Conservation (phyloP, 1,139 yeast species). For the Insectozyma bohioensis region DNA sequence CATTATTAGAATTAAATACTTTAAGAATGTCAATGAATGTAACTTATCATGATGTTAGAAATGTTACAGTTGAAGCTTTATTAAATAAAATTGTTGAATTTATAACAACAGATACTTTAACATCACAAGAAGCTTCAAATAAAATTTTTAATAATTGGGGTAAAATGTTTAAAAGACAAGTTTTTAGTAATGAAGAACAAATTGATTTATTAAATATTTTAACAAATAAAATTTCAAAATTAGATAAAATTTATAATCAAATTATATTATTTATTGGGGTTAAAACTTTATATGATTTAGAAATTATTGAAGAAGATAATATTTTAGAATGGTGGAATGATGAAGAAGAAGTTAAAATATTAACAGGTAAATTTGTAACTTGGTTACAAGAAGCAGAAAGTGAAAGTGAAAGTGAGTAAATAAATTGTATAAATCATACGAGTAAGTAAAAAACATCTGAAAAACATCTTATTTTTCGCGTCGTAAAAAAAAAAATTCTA, state of each 20-base stretch:
- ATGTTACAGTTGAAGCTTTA: constrained; percentile 76
- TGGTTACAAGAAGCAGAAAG: constrained; percentile 78
- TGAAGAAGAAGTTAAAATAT: constrained; percentile 50
- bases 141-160: constrained; percentile 84
- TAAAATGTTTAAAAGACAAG: constrained; percentile 72
- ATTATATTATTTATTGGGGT: constrained; percentile 63
- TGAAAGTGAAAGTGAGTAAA: constrained; percentile 63
- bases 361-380: constrained; percentile 72
- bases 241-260: constrained; percentile 38
- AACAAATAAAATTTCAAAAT: constrained; percentile 44
- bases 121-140: constrained; percentile 70
- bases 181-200: constrained; percentile 76
- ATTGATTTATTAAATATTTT: constrained; percentile 66
- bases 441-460: too few species aligned
- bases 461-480: too few species aligned
- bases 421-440: too few species aligned
- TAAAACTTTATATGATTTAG: constrained; percentile 72
- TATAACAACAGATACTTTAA: constrained; percentile 71
- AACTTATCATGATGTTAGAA: constrained; percentile 86
- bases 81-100: constrained; percentile 67
- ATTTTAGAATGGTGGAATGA: constrained; percentile 81
- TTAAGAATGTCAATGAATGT: constrained; percentile 97
- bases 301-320: constrained; percentile 77
- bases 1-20: constrained; percentile 87
- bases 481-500: constrained; percentile 4